phyloP scores from a whole-genome alignment of 768 basidiomycete species.

The Russula ochroleuca region DNA sequence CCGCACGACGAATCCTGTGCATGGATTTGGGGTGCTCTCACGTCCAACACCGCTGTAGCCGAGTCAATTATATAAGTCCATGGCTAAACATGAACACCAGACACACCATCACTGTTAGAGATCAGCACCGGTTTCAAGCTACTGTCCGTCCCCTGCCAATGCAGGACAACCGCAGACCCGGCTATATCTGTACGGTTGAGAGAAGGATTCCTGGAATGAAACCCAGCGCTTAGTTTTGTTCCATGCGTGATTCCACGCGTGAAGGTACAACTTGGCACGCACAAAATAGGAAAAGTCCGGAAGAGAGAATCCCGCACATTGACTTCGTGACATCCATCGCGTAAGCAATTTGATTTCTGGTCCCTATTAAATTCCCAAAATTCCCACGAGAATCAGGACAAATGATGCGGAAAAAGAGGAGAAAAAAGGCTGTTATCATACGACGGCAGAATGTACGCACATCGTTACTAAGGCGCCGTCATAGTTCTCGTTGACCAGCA shows the following conservation, averaged over 20 bases:
- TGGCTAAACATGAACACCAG: neutral
- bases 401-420: neutral
- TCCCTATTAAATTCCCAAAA: neutral
- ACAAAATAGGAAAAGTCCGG: neutral
- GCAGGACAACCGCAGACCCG: slow-evolving; percentile 9
- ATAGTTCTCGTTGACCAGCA: neutral
- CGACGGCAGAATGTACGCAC: neutral
- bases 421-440: neutral
- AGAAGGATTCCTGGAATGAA: neutral
- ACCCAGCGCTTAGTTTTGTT: neutral
- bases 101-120: slow-evolving; percentile 11
- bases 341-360: neutral
- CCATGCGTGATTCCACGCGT: neutral
- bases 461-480: neutral
- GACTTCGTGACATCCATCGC: neutral
- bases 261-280: neutral
- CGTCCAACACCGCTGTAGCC: neutral
- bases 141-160: slow-evolving; percentile 12
- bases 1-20: neutral
- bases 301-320: slow-evolving; percentile 3
- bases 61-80: neutral
- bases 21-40: neutral
- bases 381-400: neutral
- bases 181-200: slow-evolving; percentile 2
- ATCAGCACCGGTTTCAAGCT: slow-evolving; percentile 9